A percentile compares a stretch with the other conserved stretches of the same genome.
Evolutionary conservation across 1,284 basidiomycete species (phyloP).

Genomic region (Ustilago hordei): DNA sequence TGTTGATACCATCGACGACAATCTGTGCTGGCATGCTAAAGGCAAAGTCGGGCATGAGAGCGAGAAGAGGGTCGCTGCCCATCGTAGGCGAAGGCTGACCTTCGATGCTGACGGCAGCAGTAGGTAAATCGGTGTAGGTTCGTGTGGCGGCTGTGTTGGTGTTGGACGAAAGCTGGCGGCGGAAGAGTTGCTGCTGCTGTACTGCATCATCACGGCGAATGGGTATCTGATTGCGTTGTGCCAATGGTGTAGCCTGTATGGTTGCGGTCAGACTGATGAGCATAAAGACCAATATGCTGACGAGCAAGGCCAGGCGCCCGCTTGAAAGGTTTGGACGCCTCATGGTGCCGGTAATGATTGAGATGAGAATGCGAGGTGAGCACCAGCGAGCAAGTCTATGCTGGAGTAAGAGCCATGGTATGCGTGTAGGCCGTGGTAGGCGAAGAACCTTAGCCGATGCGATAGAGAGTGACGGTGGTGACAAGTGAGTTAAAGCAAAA

Average conservation of each 20-base stretch:
- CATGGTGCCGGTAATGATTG: conserved; percentile 10
- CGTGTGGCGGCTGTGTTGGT: conserved; percentile 14
- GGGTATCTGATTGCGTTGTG: not conserved
- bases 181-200: conserved; percentile 11
- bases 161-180: conserved; percentile 13
- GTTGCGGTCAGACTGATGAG: conserved; percentile 17
- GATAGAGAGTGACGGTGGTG: not conserved
- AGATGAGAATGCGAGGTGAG: not conserved
- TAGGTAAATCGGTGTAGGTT: conserved; percentile 42
- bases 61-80: conserved; percentile 42
- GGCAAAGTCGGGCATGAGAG: conserved; percentile 71
- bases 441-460: not conserved
- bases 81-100: conserved; percentile 55
- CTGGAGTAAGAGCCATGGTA: conserved; percentile 9
- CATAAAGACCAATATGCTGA: conserved; percentile 18
- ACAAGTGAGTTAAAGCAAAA: not conserved
- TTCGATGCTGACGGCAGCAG: conserved; percentile 43
- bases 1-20: conserved; percentile 84
- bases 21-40: conserved; percentile 92
- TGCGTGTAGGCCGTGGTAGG: not conserved
- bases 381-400: conserved; percentile 9
- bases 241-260: conserved; percentile 4
- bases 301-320: conserved; percentile 11
- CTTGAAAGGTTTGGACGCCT: conserved; percentile 4
- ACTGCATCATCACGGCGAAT: conserved; percentile 12